Conservation (phyloP, 2,329 filamentous ascomycete genomes). For the Hypoxylon sp. region DNA sequence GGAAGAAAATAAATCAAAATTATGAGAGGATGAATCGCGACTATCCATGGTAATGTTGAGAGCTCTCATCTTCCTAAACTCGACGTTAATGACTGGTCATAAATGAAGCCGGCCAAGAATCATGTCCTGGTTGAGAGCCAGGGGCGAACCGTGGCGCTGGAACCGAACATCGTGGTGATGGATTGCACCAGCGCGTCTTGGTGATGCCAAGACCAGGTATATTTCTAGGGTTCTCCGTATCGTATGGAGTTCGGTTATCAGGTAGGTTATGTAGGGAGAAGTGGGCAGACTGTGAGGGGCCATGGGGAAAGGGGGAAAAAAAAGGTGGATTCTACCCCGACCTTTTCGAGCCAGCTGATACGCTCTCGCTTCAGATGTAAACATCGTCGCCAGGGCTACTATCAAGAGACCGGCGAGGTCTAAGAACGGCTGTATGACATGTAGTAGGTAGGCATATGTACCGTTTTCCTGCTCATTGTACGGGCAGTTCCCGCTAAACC, state of each 20-base stretch:
- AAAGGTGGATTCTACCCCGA: conserved; percentile 30
- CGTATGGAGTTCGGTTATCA: conserved; percentile 6
- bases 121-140: conserved; percentile 9
- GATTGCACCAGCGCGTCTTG: conserved; percentile 12
- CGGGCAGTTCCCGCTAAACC: conserved; percentile 19
- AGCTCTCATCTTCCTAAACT: not conserved
- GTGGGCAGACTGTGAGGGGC: conserved; percentile 11
- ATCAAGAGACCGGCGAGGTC: conserved; percentile 42
- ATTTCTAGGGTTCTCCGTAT: conserved; percentile 26
- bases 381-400: conserved; percentile 19
- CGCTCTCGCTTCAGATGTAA: conserved; percentile 18
- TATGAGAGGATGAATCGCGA: not conserved
- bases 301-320: conserved; percentile 8
- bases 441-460: conserved; percentile 55
- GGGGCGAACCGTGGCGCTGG: conserved; percentile 34
- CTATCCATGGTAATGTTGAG: not conserved
- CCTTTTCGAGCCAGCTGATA: conserved; percentile 14
- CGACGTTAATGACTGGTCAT: not conserved
- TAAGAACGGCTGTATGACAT: conserved; percentile 61
- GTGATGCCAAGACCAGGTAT: conserved; percentile 24
- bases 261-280: not conserved
- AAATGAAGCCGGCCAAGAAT: conserved; percentile 21
- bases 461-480: not conserved
- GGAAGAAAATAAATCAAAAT: not conserved
- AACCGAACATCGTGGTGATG: conserved; percentile 13